Conservation (phyloP, 306 rosid genomes). For the Glycine soja region DNA sequence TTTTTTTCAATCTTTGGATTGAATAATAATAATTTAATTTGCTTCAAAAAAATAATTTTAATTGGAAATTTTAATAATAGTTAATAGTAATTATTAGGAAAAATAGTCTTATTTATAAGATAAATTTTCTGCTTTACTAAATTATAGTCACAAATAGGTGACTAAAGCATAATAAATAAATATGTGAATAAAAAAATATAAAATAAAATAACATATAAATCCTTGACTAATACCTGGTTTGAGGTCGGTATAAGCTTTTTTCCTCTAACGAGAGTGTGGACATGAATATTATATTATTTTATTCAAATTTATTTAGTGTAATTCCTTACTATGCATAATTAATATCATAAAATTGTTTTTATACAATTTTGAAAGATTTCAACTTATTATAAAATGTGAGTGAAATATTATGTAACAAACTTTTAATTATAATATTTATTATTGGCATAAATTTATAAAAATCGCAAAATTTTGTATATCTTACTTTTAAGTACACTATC, state of each 20-base stretch:
- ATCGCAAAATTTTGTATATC: too few relatives aligned
- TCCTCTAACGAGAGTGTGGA: too few relatives aligned
- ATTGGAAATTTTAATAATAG: background rate
- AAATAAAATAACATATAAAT: background rate
- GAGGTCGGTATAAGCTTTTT: background rate
- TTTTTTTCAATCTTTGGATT: background rate
- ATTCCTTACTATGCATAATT: background rate
- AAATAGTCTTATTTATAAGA: background rate
- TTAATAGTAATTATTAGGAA: background rate
- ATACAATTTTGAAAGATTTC: too few relatives aligned
- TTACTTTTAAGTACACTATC: too few relatives aligned
- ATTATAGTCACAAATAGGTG: background rate
- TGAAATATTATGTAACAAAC: too few relatives aligned
- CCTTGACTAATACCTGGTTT: background rate
- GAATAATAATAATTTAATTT: background rate
- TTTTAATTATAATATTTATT: too few relatives aligned
- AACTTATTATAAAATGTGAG: too few relatives aligned
- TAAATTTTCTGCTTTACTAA: background rate
- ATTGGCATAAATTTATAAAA: too few relatives aligned
- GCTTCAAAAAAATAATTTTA: background rate
- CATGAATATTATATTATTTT: too few relatives aligned
- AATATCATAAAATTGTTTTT: too few relatives aligned
- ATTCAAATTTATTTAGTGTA: background rate
- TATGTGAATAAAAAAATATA: background rate
- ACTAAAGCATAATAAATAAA: background rate